Evolutionary conservation across 768 basidiomycete genomes (phyloP).

Genomic region (Lactarius tabidus): DNA sequence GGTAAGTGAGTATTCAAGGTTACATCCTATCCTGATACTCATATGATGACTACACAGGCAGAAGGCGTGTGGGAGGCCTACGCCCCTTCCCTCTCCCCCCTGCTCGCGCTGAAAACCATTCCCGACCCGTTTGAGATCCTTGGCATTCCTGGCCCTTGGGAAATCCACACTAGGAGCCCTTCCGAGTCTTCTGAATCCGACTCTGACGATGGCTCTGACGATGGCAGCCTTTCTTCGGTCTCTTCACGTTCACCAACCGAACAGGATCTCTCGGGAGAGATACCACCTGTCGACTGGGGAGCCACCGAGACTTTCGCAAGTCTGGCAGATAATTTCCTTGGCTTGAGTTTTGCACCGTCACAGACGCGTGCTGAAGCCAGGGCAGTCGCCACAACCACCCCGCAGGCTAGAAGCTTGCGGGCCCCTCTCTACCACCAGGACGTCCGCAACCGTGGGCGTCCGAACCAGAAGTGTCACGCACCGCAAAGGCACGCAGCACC

Average conservation of each 20-base stretch:
- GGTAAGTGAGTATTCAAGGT: neutral
- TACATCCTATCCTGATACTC: neutral
- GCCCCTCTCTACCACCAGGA: constrained; percentile 14
- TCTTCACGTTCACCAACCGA: neutral
- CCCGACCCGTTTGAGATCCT: neutral
- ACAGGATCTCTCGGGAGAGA: neutral
- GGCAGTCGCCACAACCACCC: neutral
- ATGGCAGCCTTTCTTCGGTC: neutral
- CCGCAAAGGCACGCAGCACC: neutral
- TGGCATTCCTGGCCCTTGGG: neutral
- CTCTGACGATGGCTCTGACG: neutral
- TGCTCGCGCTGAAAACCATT: neutral
- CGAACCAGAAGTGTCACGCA: neutral
- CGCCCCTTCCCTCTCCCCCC: neutral
- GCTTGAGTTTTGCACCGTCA: neutral
- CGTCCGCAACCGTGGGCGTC: neutral
- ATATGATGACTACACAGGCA: neutral
- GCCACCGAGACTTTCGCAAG: neutral
- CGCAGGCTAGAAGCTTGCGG: constrained; percentile 5
- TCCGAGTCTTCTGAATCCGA: constrained; percentile 11
- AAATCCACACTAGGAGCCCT: neutral
- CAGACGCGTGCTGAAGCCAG: neutral
- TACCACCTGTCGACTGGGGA: neutral
- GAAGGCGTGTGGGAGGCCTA: neutral
- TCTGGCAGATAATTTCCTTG: neutral